Base-by-base conservation (phyloP, 768 basidiomycete species). In the Stropharia rugosoannulata region DNA sequence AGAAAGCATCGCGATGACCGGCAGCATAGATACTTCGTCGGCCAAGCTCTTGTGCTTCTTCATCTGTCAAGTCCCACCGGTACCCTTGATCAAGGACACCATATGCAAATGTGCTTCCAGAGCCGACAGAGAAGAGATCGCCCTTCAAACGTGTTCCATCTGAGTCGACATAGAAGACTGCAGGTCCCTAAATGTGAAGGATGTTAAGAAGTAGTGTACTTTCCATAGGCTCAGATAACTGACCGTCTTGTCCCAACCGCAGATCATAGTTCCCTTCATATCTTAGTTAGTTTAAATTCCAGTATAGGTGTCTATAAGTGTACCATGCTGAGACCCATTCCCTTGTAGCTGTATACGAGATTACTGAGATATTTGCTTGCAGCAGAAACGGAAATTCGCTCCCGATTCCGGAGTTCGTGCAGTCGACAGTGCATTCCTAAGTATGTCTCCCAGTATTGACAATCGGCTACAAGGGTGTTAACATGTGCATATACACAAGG, bases 311-410 rank as follows among this genome's bases (percentile, higher is more conserved):
- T 35, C 10, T 43, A 19, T 13, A 18, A 11, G 70, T 86, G n/a
- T 52, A 94, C 94, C 96, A 99, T 99, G 70, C 93, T 95, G 59
- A 99, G 73, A 5, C 97, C 97, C 96, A 96, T 98, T 18, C 96
- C 97, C 73, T 98, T 99, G 80, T 98, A 99, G 54, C 88, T 81
- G 71, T 98, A 99, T 10, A 98, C 94, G 48, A 98, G 87, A 68
- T 99, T 98, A 73, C 91, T 91, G 50, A 99, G 81, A 71, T 95
- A 97, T 69, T 99, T 99, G 74, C 90, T 93, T 9, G 97, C 97
- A 37, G 97, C 97, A n/a, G 97, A 97, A 18, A 99, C 97, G 4
- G 95, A 96, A 67, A 99, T 99, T 44, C 96, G 88, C 75, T 99
- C 97, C 61, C 84, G 83, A 74, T 99, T 98, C 60, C 97, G 83